Evolutionary conservation across 768 basidiomycete species (phyloP).

Genomic region (Mrakia frigida): DNA sequence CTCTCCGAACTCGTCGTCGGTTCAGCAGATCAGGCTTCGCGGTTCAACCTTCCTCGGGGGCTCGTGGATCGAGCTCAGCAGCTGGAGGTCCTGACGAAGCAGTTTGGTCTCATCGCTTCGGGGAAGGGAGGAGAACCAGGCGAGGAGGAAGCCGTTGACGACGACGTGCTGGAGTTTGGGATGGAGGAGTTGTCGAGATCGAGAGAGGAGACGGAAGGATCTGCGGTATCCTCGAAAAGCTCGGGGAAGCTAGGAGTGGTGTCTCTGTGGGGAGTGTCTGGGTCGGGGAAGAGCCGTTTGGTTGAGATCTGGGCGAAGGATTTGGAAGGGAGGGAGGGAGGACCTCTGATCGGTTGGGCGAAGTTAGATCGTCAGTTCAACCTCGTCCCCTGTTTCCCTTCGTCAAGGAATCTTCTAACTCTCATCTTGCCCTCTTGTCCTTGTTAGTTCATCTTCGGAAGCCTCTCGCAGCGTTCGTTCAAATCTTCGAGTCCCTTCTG

Average conservation of each 20-base stretch:
- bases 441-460: slow-evolving; percentile 55
- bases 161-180: not conserved
- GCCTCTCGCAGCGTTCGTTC: slow-evolving; percentile 47
- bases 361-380: slow-evolving; percentile 58
- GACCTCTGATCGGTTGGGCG: slow-evolving; percentile 30
- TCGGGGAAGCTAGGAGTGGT: slow-evolving; percentile 7
- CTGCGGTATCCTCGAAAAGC: too few species aligned
- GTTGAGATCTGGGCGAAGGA: slow-evolving; percentile 29
- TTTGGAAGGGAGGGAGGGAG: not conserved
- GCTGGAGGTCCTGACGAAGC: too few species aligned
- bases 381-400: too few species aligned
- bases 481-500: slow-evolving; percentile 39
- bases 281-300: slow-evolving; percentile 35
- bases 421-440: not conserved
- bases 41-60: slow-evolving; percentile 32
- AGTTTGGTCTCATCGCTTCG: too few species aligned
- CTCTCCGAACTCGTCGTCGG: slow-evolving; percentile 34
- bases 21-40: slow-evolving; percentile 33
- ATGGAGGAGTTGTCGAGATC: not conserved
- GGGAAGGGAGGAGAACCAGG: not conserved
- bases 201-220: too few species aligned
- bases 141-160: too few species aligned
- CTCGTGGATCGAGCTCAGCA: slow-evolving; percentile 34
- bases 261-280: slow-evolving; percentile 34
- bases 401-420: not conserved